Conservation (phyloP, 352 stramenopile genomes). For the Phytophthora sp. region DNA sequence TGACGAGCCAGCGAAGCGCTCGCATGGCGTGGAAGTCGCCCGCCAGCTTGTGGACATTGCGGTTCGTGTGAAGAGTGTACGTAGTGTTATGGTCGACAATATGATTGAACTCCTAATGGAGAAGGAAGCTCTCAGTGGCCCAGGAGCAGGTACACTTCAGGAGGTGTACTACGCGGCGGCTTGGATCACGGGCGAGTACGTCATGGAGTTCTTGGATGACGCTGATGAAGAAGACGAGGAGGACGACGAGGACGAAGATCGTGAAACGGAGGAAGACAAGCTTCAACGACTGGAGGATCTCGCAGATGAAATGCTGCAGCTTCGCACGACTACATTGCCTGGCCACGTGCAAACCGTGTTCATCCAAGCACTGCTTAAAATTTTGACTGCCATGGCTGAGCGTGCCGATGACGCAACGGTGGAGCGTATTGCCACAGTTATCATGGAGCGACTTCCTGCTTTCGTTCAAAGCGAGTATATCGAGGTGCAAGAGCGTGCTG, state of each 20-base stretch:
- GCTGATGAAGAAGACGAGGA: conserved; percentile 83
- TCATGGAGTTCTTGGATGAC: conserved; percentile 90
- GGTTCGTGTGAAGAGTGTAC: conserved; percentile 96
- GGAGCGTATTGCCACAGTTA: conserved; percentile 81
- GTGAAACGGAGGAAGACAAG: conserved; percentile 80
- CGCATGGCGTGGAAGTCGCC: conserved; percentile 88
- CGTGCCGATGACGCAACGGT: conserved; percentile 81
- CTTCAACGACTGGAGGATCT: conserved; percentile 88
- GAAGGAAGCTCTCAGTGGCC: conserved; percentile 74
- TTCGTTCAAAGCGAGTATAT: conserved; percentile 93
- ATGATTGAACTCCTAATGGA: conserved; percentile 95
- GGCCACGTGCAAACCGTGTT: conserved; percentile 94
- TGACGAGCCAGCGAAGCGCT: conserved; percentile 41
- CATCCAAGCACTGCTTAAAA: conserved; percentile 94
- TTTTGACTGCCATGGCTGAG: conserved; percentile 79
- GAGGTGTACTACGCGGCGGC: conserved; percentile 95
- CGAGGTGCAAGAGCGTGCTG: conserved; percentile 96
- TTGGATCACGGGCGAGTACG: conserved; percentile 99
- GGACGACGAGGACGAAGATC: conserved; percentile 74
- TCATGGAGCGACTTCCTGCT: conserved; percentile 83
- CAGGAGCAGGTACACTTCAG: conserved; percentile 84
- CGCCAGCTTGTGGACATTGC: conserved; percentile 97
- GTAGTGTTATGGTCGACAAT: conserved; percentile 94
- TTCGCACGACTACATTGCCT: conserved; percentile 81
- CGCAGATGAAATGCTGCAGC: conserved; percentile 82